Evolutionary conservation across 192 early-diverging fungal species (phyloP), one percentile per base, ranked within the genome.

Genomic region (Geranomyces variabilis): DNA sequence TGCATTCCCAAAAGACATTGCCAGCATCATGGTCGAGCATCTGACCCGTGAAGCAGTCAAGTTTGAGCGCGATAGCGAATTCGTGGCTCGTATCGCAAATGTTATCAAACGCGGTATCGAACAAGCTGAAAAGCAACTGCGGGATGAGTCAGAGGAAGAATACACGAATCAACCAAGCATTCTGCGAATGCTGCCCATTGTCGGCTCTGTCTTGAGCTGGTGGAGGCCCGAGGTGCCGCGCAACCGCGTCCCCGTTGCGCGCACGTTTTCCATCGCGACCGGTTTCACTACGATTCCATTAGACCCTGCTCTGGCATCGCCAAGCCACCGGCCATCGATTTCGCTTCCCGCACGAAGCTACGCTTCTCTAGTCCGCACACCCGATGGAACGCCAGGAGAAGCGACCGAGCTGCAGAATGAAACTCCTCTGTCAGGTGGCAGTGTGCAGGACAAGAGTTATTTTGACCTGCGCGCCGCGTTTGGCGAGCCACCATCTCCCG

Each of bases 121-220:
- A 47, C 61, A 75, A 53, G 73, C 73, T 19, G 73, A 75, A 34
- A 53, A 59, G 34, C 66, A 69, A 44, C 46, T 75, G 46, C 48
- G 30, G 28, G 63, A 30, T 19, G 73, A 75, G 30, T 30, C 22
- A 10, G 30, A 21, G 0, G 73, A 75, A 47, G 73, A 75, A 66
- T 53, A 62, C 1, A 64, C 63, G 7, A 41, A 73, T 47, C 71
- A 73, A 60, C 66, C 66, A 8, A 62, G 66, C 31, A 30, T 75
- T 19, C 46, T 75, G 0, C 55, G 65, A 10, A 63, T 67, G 58
- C 51, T 75, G 10, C 73, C 73, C 9, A 58, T 75, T 53, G 57
- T 75, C 15, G 73, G 73, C n/a, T 69, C 66, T 5, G 73, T 75
- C 5, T 31, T 75, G 45, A 48, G 41, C 31, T 75, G 73, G 73